phyloP scores from a whole-genome alignment of 2,329 filamentous ascomycete genomes.

The Lecanicillium sp. region DNA sequence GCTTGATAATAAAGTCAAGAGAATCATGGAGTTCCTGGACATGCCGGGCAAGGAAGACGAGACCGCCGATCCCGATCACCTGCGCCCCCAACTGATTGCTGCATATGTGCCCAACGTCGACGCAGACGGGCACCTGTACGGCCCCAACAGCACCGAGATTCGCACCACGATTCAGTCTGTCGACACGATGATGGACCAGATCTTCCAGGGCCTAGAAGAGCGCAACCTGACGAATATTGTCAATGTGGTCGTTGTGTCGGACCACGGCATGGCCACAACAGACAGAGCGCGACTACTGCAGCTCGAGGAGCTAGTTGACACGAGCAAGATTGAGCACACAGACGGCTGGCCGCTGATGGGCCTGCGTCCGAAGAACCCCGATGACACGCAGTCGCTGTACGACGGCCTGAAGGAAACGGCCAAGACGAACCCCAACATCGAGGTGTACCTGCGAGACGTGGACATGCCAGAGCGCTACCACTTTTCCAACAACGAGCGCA shows the following conservation, averaged over 20 bases:
- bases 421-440: slow-evolving; percentile 61
- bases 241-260: slow-evolving; percentile 92
- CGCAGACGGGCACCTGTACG: slow-evolving; percentile 76
- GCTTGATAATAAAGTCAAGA: slow-evolving; percentile 67
- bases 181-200: slow-evolving; percentile 71
- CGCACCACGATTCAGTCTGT: slow-evolving; percentile 68
- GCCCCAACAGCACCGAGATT: slow-evolving; percentile 93
- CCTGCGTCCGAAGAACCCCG: slow-evolving; percentile 67
- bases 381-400: slow-evolving; percentile 63
- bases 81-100: slow-evolving; percentile 83
- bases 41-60: slow-evolving; percentile 64
- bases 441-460: slow-evolving; percentile 79
- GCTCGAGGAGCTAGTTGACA: slow-evolving; percentile 81
- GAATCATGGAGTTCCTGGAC: slow-evolving; percentile 79
- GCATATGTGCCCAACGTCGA: slow-evolving; percentile 95
- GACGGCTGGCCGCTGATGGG: slow-evolving; percentile 95
- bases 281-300: slow-evolving; percentile 75
- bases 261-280: slow-evolving; percentile 97
- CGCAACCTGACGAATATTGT: slow-evolving; percentile 85
- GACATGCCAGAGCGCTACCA: slow-evolving; percentile 93
- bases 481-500: slow-evolving; percentile 80
- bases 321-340: slow-evolving; percentile 68
- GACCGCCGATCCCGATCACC: slow-evolving; percentile 41
- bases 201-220: slow-evolving; percentile 70
- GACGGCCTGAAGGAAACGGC: slow-evolving; percentile 51